Conservation (phyloP, 192 early-diverging fungal species). For the Backusella mclennaniae region DNA sequence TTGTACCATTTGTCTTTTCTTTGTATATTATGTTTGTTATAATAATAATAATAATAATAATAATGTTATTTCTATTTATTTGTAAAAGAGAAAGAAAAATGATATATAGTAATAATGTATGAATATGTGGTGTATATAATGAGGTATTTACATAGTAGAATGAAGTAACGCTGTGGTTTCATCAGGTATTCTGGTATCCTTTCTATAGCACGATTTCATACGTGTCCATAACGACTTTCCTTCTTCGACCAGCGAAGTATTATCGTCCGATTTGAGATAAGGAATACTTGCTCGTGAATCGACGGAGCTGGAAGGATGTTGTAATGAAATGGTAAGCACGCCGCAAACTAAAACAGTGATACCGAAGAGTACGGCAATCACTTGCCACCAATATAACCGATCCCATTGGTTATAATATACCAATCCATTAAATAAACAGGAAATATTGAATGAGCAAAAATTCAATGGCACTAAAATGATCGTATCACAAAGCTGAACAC, state of each 20-base stretch:
- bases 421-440: constrained; percentile 71
- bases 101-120: background rate
- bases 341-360: constrained; percentile 62
- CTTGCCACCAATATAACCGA: constrained; percentile 59
- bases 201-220: background rate
- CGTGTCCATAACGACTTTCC: constrained; percentile 3
- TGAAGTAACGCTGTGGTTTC: constrained; percentile 6
- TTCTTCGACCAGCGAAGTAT: constrained; percentile 11
- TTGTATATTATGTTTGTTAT: background rate
- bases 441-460: constrained; percentile 75
- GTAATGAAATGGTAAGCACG: constrained; percentile 64
- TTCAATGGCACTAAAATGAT: constrained; percentile 74
- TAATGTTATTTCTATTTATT: constrained; percentile 4
- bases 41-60: background rate
- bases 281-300: background rate
- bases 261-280: background rate
- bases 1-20: background rate
- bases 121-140: background rate
- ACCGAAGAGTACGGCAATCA: constrained; percentile 65
- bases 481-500: constrained; percentile 73
- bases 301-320: constrained; percentile 50
- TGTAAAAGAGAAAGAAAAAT: background rate
- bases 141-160: constrained; percentile 10
- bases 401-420: constrained; percentile 79
- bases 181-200: background rate